Evolutionary conservation across 495 filamentous ascomycete species (phyloP), one percentile per base, ranked within the genome.

Genomic region (Aspergillus olivimuriae): DNA sequence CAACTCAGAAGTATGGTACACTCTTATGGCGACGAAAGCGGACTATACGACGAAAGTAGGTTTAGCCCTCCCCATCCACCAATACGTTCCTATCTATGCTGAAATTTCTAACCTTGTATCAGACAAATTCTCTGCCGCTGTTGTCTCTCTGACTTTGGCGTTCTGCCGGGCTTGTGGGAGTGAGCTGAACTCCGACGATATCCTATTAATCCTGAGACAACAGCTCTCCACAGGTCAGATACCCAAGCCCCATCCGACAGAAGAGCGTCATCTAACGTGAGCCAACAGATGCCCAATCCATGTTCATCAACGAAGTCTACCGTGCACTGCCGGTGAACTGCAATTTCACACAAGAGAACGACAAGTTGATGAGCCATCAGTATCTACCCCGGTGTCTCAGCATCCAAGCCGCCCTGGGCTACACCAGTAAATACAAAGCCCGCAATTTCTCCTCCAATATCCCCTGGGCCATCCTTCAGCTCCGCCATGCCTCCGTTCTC

Each of bases 321-420:
- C 74, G 76, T 32, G 75, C 81, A 23, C 65, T 90, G 47, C 77
- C 76, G 41, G 68, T 86, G 28, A 74, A 73, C 44, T 77, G 83
- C 39, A 85, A 89, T 64, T 91, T 83, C 38, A 87, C 85, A 16
- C 47, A 66, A 7, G 79, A 84, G 39, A 77, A 86, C 47, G 79
- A 88, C 40, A 76, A 79, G 42, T 72, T 88, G n/a, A 77, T 86
- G 41, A 71, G 77, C 46, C 85, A 84, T 51, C 67, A 70, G 4
- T 75, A 73, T 28, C 74, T 91, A 31, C 81, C 84, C 48, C 68
- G 81, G 44, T 83, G 77, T 61, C 70, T 88, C 23, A 83, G 83
- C 57, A 69, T 88, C 20, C 77, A 86, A 47, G 81, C 79, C 43
- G 76, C 81, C 37, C 65, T 90, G 20, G 82, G 82, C 14, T 87